Percentiles rank a stretch among this genome's conserved stretches.
Conservation (phyloP, 345 rosid genomes). For the Euphorbia pulcherrima region DNA sequence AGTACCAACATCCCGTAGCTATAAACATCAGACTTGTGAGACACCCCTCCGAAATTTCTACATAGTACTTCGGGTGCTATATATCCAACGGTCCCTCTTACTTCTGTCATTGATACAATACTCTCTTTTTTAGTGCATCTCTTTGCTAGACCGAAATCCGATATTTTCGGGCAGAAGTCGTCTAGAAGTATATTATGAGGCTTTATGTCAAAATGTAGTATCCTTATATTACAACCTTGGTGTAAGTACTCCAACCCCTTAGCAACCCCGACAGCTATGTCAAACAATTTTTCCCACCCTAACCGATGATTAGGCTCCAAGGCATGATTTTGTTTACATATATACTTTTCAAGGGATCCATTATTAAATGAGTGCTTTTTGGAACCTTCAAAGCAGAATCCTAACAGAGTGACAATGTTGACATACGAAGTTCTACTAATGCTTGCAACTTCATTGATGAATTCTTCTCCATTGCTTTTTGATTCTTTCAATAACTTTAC, state of each 20-base stretch:
- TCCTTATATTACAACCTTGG: slow-evolving; percentile 2
- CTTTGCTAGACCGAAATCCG: slow-evolving; percentile 16
- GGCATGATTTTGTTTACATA: too few relatives aligned
- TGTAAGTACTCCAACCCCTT: slow-evolving; percentile 17
- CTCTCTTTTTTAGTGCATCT: slow-evolving; percentile 5
- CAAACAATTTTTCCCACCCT: slow-evolving; percentile 15
- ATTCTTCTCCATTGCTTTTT: slow-evolving; percentile 27
- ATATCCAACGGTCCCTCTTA: background rate
- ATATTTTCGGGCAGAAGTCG: slow-evolving; percentile 1
- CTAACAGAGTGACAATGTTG: slow-evolving; percentile 30
- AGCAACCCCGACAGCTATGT: slow-evolving; percentile 16
- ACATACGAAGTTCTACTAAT: slow-evolving; percentile 34
- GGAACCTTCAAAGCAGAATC: slow-evolving; percentile 35
- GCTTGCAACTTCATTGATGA: slow-evolving; percentile 41
- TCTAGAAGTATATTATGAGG: background rate
- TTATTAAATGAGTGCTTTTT: slow-evolving; percentile 30
- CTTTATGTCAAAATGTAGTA: slow-evolving; percentile 14
- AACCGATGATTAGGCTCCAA: background rate
- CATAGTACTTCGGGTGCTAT: slow-evolving; percentile 5
- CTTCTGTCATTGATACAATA: background rate
- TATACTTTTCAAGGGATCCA: background rate
- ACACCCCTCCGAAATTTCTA: slow-evolving; percentile 17
- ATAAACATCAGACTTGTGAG: slow-evolving; percentile 24
- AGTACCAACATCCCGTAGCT: slow-evolving; percentile 37
- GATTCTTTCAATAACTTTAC: slow-evolving; percentile 26